Percentiles rank a stretch among this genome's conserved stretches.
Conservation (phyloP, 768 basidiomycete species). For the Leccinum incarnatum region DNA sequence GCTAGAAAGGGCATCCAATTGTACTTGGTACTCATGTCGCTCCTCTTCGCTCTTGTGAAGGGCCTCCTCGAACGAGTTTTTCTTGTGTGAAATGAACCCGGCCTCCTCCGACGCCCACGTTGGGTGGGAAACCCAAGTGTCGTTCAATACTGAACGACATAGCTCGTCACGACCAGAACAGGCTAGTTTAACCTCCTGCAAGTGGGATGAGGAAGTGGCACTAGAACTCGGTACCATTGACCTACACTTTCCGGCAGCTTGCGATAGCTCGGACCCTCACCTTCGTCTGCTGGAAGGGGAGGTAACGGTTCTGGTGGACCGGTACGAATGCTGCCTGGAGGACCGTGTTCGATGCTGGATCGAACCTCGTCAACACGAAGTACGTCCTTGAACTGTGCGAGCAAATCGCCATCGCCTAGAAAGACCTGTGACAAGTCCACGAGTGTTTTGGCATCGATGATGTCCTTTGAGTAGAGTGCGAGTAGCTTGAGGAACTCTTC, state of each 20-base stretch:
- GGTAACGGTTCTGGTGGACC: conserved; percentile 74
- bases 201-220: conserved; percentile 3
- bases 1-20: conserved; percentile 84
- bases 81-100: conserved; percentile 92
- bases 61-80: conserved; percentile 94
- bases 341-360: conserved; percentile 62
- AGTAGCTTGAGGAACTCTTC: conserved; percentile 96
- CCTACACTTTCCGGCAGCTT: conserved; percentile 84
- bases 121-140: conserved; percentile 97
- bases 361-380: conserved; percentile 74
- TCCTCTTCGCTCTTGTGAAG: conserved; percentile 98
- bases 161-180: conserved; percentile 95
- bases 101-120: conserved; percentile 98
- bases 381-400: conserved; percentile 81
- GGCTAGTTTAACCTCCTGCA: conserved; percentile 80
- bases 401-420: conserved; percentile 76
- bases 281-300: conserved; percentile 77
- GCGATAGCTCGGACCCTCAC: conserved; percentile 92
- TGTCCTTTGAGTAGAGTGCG: conserved; percentile 85
- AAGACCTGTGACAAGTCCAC: conserved; percentile 79
- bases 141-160: conserved; percentile 94
- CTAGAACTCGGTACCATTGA: conserved; percentile 15
- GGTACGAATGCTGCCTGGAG: conserved; percentile 75
- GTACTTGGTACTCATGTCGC: conserved; percentile 95
- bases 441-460: conserved; percentile 82